Evolutionary conservation across 2,329 filamentous ascomycete genomes (phyloP).

Genomic region (Trichoderma harzianum): DNA sequence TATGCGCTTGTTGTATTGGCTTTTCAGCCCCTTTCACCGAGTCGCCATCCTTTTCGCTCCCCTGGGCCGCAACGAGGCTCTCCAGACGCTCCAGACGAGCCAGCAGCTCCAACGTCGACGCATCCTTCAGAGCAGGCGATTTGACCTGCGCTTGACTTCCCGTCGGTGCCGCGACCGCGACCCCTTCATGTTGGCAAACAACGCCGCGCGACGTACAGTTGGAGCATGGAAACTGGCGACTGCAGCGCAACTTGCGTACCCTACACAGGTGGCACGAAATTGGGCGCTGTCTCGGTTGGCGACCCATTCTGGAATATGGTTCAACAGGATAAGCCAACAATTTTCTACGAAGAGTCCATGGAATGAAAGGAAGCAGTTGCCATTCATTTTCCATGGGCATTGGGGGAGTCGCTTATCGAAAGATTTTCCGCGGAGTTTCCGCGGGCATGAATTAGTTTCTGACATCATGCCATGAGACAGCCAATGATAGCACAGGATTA

Average conservation of each 20-base stretch:
- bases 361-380: neutral
- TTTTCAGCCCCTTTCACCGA: neutral
- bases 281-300: slow-evolving; percentile 34
- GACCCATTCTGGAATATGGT: slow-evolving; percentile 26
- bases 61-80: slow-evolving; percentile 21
- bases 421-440: slow-evolving; percentile 6
- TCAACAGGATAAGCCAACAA: neutral
- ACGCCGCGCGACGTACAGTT: slow-evolving; percentile 37
- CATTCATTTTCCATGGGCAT: neutral
- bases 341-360: slow-evolving; percentile 14
- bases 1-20: neutral
- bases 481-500: neutral
- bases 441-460: neutral
- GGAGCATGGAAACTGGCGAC: slow-evolving; percentile 35
- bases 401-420: neutral
- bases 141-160: neutral
- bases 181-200: slow-evolving; percentile 27
- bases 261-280: slow-evolving; percentile 36
- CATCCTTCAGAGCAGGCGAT: slow-evolving; percentile 16
- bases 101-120: slow-evolving; percentile 24
- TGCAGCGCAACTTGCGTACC: slow-evolving; percentile 36
- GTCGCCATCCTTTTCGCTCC: neutral
- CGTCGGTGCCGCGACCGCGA: neutral
- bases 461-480: neutral
- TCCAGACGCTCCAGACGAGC: slow-evolving; percentile 25